These are phyloP conservation scores for Rhypophila decipiens DNA, from an alignment of 495 filamentous ascomycete genomes.

Conservation along the genomic window DNA sequence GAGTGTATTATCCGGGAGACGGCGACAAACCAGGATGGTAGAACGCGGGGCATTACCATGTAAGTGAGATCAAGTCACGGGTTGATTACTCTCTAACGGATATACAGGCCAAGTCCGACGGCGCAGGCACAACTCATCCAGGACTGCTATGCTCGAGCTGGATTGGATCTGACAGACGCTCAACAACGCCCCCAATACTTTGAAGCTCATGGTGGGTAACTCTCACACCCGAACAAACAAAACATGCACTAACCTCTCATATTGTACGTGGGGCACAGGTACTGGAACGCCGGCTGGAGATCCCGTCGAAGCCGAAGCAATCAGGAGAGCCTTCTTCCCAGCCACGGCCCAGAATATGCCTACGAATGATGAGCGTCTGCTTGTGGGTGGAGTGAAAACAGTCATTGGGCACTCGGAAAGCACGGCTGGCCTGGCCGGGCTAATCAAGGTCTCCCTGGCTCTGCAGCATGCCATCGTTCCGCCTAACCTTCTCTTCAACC, in stretches of 20 bases:
- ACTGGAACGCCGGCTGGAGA: conserved; percentile 56
- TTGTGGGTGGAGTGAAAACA: conserved; percentile 45
- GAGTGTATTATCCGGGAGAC: conserved; percentile 54
- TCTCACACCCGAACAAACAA: too few species aligned
- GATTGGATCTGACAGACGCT: conserved; percentile 33
- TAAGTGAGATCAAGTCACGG: background rate
- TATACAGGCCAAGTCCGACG: conserved; percentile 30
- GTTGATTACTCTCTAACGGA: background rate
- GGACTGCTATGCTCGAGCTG: conserved; percentile 39
- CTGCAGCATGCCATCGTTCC: conserved; percentile 42
- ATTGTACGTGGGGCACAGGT: too few species aligned
- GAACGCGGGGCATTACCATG: conserved; percentile 35
- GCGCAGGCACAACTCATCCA: conserved; percentile 50
- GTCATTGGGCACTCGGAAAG: conserved; percentile 54
- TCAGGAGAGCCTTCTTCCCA: conserved; percentile 41
- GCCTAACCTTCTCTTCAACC: conserved; percentile 13
- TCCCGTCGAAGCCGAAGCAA: conserved; percentile 36
- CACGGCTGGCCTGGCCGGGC: conserved; percentile 40
- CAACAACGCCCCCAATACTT: conserved; percentile 38
- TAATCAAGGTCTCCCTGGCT: conserved; percentile 41
- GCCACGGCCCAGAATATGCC: conserved; percentile 15
- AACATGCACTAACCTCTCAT: too few species aligned
- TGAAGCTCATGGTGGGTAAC: conserved; percentile 33
- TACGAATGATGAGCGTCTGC: conserved; percentile 29
- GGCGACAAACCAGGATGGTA: conserved; percentile 53